Evolutionary conservation across 2,329 filamentous ascomycete genomes (phyloP), one percentile per base, ranked within the genome.

Genomic region (Fusarium solani-melongenae): DNA sequence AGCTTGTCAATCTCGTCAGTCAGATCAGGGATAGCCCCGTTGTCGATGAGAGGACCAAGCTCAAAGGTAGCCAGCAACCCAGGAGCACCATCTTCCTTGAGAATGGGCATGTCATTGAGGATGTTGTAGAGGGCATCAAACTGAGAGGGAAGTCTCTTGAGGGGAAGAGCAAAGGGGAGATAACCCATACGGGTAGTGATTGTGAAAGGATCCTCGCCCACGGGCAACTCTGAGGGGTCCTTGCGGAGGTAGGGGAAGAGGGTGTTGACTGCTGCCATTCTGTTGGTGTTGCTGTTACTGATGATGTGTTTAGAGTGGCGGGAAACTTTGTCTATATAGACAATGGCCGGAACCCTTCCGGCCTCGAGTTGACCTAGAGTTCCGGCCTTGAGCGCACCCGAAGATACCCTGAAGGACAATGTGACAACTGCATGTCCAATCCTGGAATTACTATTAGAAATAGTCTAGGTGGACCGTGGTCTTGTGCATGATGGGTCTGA

Each of bases 151-250:
- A 73, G 71, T 66, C 41, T 73, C 6, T 60, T 31, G 3, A 73
- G 29, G 62, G 71, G 71, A 22, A 73, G 71, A 10, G 71, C 60
- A 22, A 73, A 73, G 0, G 71, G 71, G 2, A 73, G 49, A 56
- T 73, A 73, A 22, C 71, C 71, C 33, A 56, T 74, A 14, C 71
- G 71, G 9, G 71, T 73, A n/a, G 71, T 73, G 57, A 73, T 73
- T 9, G 71, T 73, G 22, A 73, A 73, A 31, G 71, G 71, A 17
- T 73, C 71, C 15, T 73, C 71, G 1, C 71, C 71, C 36, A 67
- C 67, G 27, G 71, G 71, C 5, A 73, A 36, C 8, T 73, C 64
- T 39, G 71, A 73, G 2, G 71, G 71, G 8, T 73, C 71, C 51
- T 73, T 73, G 4, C 71, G 71, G 46, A 73, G 71, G 10, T 73